A percentile compares a stretch with the other conserved stretches of the same genome.
phyloP scores from a whole-genome alignment of 2,329 filamentous ascomycete genomes.

The Pyricularia grisea region DNA sequence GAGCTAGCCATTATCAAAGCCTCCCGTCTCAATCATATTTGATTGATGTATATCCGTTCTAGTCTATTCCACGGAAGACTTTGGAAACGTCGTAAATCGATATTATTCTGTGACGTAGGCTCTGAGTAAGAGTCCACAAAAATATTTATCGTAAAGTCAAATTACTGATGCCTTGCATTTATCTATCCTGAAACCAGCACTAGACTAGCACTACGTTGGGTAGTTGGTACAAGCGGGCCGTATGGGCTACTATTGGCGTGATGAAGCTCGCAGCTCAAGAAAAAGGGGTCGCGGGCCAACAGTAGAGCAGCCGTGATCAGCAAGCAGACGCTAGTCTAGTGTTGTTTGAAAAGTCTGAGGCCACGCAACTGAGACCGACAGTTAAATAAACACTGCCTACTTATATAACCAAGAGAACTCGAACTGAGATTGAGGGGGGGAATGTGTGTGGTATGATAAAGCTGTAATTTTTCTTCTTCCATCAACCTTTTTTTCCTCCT shows the following conservation, averaged over 20 bases:
- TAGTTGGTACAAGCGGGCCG: neutral
- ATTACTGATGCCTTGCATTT: neutral
- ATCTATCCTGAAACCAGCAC: neutral
- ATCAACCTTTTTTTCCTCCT: too few species aligned
- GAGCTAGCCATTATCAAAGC: neutral
- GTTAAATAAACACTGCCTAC: neutral
- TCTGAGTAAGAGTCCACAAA: neutral
- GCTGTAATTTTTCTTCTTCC: too few species aligned
- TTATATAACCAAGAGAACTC: neutral
- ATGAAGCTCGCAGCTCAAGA: neutral
- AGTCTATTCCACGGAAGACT: too few species aligned
- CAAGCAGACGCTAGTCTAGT: neutral
- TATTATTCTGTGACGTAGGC: too few species aligned
- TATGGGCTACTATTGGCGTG: neutral
- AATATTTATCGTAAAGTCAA: neutral
- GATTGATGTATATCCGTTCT: too few species aligned
- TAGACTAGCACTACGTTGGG: neutral
- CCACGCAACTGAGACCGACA: neutral
- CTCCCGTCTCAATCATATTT: too few species aligned
- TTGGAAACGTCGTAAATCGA: too few species aligned
- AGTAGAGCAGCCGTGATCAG: neutral
- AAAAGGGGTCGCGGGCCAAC: neutral
- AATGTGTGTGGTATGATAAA: too few species aligned
- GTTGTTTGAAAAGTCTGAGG: neutral
- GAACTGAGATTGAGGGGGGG: neutral